Percentiles rank a stretch among this genome's conserved stretches.
Evolutionary conservation across 768 basidiomycete genomes (phyloP).

Genomic region (Tulasnella sp.): DNA sequence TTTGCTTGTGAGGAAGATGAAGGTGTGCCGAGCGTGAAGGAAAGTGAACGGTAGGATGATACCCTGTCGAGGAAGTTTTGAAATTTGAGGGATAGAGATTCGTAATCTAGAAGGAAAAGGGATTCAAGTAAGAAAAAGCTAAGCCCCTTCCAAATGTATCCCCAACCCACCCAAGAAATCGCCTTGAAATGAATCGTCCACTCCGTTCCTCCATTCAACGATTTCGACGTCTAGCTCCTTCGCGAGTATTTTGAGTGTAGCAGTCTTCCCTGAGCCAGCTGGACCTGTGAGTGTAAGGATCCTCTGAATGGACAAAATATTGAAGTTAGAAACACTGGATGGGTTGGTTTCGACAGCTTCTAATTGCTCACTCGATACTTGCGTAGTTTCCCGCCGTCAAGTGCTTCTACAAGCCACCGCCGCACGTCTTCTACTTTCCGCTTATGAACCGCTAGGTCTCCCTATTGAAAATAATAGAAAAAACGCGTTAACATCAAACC

Average conservation of each 20-base stretch:
- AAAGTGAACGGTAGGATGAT: constrained; percentile 45
- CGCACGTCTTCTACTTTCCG: constrained; percentile 70
- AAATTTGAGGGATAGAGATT: constrained; percentile 48
- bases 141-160: too few species aligned
- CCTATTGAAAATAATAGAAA: constrained; percentile 40
- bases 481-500: too few species aligned
- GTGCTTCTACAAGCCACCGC: constrained; percentile 62
- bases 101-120: constrained; percentile 24
- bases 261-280: constrained; percentile 84
- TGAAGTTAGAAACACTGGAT: neutral
- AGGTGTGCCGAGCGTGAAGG: constrained; percentile 27
- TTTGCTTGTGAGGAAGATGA: constrained; percentile 18
- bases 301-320: constrained; percentile 40
- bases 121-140: neutral
- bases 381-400: constrained; percentile 50
- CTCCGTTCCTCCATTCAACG: constrained; percentile 72
- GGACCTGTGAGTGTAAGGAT: constrained; percentile 81
- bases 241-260: constrained; percentile 66
- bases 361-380: constrained; percentile 57
- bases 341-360: neutral
- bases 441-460: constrained; percentile 68
- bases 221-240: constrained; percentile 68
- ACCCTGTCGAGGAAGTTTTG: constrained; percentile 65
- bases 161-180: neutral
- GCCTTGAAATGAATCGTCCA: constrained; percentile 38